Conservation (phyloP, 352 stramenopile genomes). For the Phytopythium cucurbitacearum region DNA sequence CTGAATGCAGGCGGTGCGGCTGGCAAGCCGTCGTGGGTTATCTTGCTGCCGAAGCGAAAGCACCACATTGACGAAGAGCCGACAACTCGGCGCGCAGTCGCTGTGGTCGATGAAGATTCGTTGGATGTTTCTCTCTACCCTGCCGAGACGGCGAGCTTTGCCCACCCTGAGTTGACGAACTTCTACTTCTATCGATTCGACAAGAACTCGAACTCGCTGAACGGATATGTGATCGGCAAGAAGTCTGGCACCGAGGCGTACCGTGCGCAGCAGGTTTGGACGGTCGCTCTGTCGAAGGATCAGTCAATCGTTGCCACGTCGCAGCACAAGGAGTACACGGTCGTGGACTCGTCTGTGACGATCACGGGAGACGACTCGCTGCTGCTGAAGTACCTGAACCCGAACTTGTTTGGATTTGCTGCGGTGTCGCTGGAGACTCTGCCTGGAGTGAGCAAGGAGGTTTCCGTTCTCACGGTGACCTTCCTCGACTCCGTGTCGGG, state of each 20-base stretch:
- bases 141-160: conserved; percentile 25
- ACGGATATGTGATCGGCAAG: conserved; percentile 48
- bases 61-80: conserved; percentile 54
- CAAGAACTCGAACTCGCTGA: conserved; percentile 30
- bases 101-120: conserved; percentile 44
- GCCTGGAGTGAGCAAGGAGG: neutral
- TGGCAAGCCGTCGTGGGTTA: conserved; percentile 37
- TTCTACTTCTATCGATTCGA: conserved; percentile 86
- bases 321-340: conserved; percentile 50
- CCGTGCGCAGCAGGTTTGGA: conserved; percentile 55
- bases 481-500: conserved; percentile 94
- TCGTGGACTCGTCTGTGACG: conserved; percentile 75
- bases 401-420: conserved; percentile 91
- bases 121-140: conserved; percentile 59
- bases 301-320: conserved; percentile 53
- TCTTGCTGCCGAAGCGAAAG: conserved; percentile 74
- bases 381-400: conserved; percentile 98
- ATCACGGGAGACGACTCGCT: conserved; percentile 94
- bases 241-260: conserved; percentile 22
- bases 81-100: conserved; percentile 47
- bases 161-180: conserved; percentile 53
- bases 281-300: conserved; percentile 57
- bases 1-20: conserved; percentile 12
- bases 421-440: conserved; percentile 68
- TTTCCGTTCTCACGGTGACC: conserved; percentile 75